A percentile compares a stretch with the other conserved stretches of the same genome.
Conservation (phyloP, 2,329 filamentous ascomycete genomes). For the Cercospora sojina region DNA sequence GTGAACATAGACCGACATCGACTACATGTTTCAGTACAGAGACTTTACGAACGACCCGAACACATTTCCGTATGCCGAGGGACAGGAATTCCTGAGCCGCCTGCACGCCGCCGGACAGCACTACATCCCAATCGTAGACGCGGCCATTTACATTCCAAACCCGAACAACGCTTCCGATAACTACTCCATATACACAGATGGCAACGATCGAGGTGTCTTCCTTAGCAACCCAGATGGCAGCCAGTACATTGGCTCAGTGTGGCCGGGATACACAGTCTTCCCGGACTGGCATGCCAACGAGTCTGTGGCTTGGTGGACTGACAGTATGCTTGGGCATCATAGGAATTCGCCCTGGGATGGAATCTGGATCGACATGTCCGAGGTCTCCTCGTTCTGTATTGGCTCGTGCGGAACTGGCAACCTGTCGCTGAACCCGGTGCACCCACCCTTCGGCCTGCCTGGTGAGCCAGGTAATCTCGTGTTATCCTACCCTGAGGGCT, state of each 20-base stretch:
- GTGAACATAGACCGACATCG: conserved; percentile 38
- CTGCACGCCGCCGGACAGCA: conserved; percentile 57
- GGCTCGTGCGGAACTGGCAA: conserved; percentile 69
- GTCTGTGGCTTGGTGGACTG: conserved; percentile 59
- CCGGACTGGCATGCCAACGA: conserved; percentile 61
- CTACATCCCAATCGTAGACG: conserved; percentile 62
- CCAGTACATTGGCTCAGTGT: conserved; percentile 54
- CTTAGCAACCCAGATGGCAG: conserved; percentile 39
- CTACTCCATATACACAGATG: conserved; percentile 47
- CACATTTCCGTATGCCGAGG: conserved; percentile 52
- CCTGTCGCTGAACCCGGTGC: conserved; percentile 65
- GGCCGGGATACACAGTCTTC: conserved; percentile 56
- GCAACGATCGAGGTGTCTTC: conserved; percentile 38
- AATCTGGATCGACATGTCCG: conserved; percentile 63
- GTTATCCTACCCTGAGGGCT: conserved; percentile 71
- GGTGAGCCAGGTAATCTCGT: conserved; percentile 64
- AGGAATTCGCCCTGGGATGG: conserved; percentile 55
- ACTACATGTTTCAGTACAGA: conserved; percentile 61
- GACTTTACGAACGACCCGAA: conserved; percentile 59
- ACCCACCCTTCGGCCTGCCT: conserved; percentile 64
- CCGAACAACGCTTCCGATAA: conserved; percentile 66
- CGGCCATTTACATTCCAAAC: conserved; percentile 70
- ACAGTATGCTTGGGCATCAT: conserved; percentile 54
- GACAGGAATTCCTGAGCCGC: conserved; percentile 52
- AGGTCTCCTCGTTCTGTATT: conserved; percentile 65